Base-by-base conservation (phyloP, 345 rosid species). In the Luvunga scandens region DNA sequence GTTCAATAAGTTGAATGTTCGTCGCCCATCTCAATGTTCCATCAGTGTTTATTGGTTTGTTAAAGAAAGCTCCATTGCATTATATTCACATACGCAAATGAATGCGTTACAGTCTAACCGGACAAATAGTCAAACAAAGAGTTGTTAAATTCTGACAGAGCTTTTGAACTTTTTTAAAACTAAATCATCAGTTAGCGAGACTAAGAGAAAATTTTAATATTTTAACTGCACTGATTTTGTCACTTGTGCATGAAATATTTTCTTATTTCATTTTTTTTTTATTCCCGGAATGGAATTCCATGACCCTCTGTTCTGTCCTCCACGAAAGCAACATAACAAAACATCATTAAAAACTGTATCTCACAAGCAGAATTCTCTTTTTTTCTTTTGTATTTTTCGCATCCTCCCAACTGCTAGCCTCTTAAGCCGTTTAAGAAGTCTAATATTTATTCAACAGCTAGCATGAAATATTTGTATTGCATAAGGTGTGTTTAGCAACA, bases 391-490 rank as follows among this genome's bases (percentile, higher is more conserved):
- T 69, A 63, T 1, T 71, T 31, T 76, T 57, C 25, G 22, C 66
- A 19, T 59, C 72, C 67, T 34, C 39, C 59, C 68, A 68, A 22
- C 72, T 4, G 9, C 68, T 38, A 48, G 71, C 74, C 81, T 38
- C 25, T 62, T 62, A 79, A 57, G 89, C 91, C 81, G 90, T 81
- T 84, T 80, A 86, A 78, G 86, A 87, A 61, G 78, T 84, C 85
- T 77, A 87, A 90, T 88, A 85, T 45, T 45, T 45, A 16, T 85
- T 84, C 82, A 87, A 85, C 91, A 87, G 91, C 90, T 75, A 39
- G 69, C 83, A 82, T 83, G 86, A 81, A 80, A 78, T 71, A 24
- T 62, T 67, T 34, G 14, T 7, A 76, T 67, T 39, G 70, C 55
- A 30, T n/a, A n/a, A n/a, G n/a, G n/a, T n/a, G n/a, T n/a, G n/a